These are phyloP conservation scores for Hypoxylon sp. DNA, from an alignment of 2,329 filamentous ascomycete species.

Conservation along the genomic window DNA sequence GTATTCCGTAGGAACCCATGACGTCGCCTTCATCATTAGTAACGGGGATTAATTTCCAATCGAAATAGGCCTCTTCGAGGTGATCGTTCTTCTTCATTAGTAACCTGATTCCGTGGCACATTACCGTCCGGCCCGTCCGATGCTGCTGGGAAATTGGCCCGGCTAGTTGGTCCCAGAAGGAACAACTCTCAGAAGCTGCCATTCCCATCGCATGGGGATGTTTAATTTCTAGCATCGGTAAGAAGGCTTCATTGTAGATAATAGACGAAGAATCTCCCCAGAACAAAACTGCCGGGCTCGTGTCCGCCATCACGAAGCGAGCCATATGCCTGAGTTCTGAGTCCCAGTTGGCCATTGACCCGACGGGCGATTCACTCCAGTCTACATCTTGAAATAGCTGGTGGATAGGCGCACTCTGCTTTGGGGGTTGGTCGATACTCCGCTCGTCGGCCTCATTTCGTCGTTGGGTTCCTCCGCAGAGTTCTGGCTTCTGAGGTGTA, in stretches of 20 bases:
- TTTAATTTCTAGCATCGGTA: slow-evolving; percentile 48
- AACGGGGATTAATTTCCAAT: slow-evolving; percentile 58
- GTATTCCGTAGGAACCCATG: slow-evolving; percentile 42
- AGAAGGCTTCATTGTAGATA: slow-evolving; percentile 54
- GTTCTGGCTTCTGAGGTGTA: not conserved
- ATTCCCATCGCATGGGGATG: slow-evolving; percentile 53
- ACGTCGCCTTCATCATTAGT: slow-evolving; percentile 55
- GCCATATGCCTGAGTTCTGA: slow-evolving; percentile 54
- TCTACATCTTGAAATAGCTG: slow-evolving; percentile 47
- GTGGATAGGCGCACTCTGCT: slow-evolving; percentile 10
- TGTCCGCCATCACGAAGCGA: slow-evolving; percentile 53
- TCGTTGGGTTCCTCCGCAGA: not conserved
- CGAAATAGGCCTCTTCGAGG: slow-evolving; percentile 56
- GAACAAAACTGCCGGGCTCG: slow-evolving; percentile 51
- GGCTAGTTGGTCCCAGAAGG: slow-evolving; percentile 50
- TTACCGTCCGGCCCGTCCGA: slow-evolving; percentile 43
- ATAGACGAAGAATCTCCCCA: slow-evolving; percentile 50
- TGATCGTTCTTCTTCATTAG: slow-evolving; percentile 52
- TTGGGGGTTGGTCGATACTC: not conserved
- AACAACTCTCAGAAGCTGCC: slow-evolving; percentile 55
- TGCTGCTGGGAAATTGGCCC: slow-evolving; percentile 47
- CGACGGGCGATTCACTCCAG: slow-evolving; percentile 57
- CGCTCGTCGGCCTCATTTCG: not conserved
- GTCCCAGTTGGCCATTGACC: slow-evolving; percentile 55
- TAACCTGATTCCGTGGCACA: slow-evolving; percentile 45